Percentiles rank a stretch among this genome's conserved stretches.
Conservation (phyloP, 495 filamentous ascomycete species). For the Glutinoglossum americanum region DNA sequence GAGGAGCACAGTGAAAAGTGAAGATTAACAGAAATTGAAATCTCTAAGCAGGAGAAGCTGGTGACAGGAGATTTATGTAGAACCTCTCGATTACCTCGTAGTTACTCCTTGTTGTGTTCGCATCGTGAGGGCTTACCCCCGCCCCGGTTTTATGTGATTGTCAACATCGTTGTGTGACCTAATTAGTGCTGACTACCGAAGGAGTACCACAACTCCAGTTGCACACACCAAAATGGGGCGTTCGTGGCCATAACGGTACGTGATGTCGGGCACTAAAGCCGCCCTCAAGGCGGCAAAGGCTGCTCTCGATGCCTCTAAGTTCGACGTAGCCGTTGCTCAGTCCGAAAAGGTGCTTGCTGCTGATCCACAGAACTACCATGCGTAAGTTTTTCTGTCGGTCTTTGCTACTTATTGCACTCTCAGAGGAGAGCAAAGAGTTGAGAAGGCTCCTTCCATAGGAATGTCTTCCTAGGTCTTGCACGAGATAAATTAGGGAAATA, state of each 20-base stretch:
- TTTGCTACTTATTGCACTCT: background rate
- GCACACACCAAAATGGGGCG: too few relatives aligned
- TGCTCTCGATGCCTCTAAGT: slow-evolving; percentile 62
- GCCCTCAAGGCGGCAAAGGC: slow-evolving; percentile 65
- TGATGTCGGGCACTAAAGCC: slow-evolving; percentile 43
- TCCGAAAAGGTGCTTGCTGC: slow-evolving; percentile 41
- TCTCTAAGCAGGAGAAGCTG: background rate
- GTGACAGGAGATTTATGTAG: background rate
- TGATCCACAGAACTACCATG: slow-evolving; percentile 66
- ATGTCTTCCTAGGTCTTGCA: slow-evolving; percentile 65
- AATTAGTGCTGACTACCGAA: background rate
- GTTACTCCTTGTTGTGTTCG: background rate
- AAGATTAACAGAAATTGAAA: background rate
- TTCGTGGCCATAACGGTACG: background rate
- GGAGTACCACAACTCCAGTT: too few relatives aligned
- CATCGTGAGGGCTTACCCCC: background rate
- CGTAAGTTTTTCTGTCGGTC: slow-evolving; percentile 24
- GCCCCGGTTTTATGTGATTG: background rate
- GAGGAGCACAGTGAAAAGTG: too few relatives aligned
- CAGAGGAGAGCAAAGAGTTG: background rate
- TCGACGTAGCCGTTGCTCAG: slow-evolving; percentile 44
- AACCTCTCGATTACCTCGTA: background rate
- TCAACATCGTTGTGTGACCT: background rate
- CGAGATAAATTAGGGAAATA: slow-evolving; percentile 49
- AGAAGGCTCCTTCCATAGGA: slow-evolving; percentile 19